Evolutionary conservation across 2,329 filamentous ascomycete genomes (phyloP), one percentile per base, ranked within the genome.

Genomic region (Gnomoniopsis sp.): DNA sequence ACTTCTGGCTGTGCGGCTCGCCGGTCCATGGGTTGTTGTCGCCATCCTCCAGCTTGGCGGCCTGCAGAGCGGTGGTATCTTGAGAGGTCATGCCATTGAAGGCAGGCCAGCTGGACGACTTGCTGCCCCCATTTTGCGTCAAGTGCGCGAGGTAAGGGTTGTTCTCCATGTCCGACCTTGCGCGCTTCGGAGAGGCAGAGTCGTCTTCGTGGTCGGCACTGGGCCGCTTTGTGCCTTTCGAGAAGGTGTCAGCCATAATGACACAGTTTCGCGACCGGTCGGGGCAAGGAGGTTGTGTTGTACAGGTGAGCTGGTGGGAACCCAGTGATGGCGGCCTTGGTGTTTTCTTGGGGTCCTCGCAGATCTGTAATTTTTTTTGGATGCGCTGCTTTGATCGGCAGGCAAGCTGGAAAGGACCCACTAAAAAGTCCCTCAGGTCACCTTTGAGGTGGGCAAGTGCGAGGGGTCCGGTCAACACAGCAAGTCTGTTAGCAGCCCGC

Each of bases 61-160:
- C 92, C 75, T 91, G 83, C 62, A 82, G 79, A 6, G 91, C 86
- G 2, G 92, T 98, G 1, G 92, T 96, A 59, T 86, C 76, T 73
- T 96, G 92, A 65, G 90, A 86, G 73, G 83, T 85, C 75, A 97
- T 86, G 60, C 82, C 79, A 46, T 81, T 79, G 58, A 96, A 78
- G 50, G 81, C 77, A 30, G 82, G 80, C 54, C 65, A n/a, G n/a
- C n/a, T n/a, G n/a, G n/a, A n/a, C n/a, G n/a, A 71, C 14, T 66
- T 63, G 38, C 70, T 67, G 59, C 69, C 65, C 54, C 73, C 71
- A 65, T 76, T 77, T 71, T 70, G 71, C 48, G 93, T 87, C 85
- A 89, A 89, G 75, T 99, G 95, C 58, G 92, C 90, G 63, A 99
- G 86, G 78, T 99, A 98, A 1, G 90, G 91, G 72, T 98, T 98